Base-by-base conservation (phyloP, 495 filamentous ascomycete genomes). In the Terfezia boudieri region DNA sequence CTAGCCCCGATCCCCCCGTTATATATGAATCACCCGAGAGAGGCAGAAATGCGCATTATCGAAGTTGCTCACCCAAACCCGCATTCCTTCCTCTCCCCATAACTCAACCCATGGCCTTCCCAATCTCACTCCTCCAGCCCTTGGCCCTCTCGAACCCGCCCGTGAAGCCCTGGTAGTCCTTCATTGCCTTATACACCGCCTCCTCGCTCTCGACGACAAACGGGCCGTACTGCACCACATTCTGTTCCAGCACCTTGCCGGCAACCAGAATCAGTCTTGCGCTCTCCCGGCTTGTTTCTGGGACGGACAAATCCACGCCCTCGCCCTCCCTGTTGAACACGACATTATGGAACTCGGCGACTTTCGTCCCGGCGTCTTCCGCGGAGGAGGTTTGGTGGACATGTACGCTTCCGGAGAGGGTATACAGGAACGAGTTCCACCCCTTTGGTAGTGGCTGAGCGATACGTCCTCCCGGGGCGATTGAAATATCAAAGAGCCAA, bases 351-450 rank as follows among this genome's bases (percentile, higher is more conserved):
- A 76, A 95, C 65, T 82, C 72, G 56, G 72, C 73, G 14, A 92
- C 76, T 17, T 68, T 61, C 58, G 71, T 71, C 26, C 26, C 26
- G 26, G 26, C 0, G 26, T 32, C 26, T 36, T 76, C 76, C 14
- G 59, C 57, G 23, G 77, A 71, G 17, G 71, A 72, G 9, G 68
- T 73, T 5, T 74, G 75, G 3, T 78, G 80, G 60, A 94, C 85
- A 8, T 76, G 63, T 1, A 78, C 78, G 5, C 71, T 74, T 4
- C 89, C 90, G 52, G 76, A 68, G 14, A 95, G 66, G 2, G 77
- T 83, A 63, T 94, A 95, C 5, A 78, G 82, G 68, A 98, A 96
- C 4, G 84, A 80, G 64, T 92, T 95, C 85, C 86, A 96, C 8
- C 83, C 83, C 57, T 71, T 67, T 0, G 90, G 89, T 10, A 98